A percentile compares a stretch with the other conserved stretches of the same genome.
Conservation (phyloP, 2,329 filamentous ascomycete genomes). For the Arachnomyces sp. region DNA sequence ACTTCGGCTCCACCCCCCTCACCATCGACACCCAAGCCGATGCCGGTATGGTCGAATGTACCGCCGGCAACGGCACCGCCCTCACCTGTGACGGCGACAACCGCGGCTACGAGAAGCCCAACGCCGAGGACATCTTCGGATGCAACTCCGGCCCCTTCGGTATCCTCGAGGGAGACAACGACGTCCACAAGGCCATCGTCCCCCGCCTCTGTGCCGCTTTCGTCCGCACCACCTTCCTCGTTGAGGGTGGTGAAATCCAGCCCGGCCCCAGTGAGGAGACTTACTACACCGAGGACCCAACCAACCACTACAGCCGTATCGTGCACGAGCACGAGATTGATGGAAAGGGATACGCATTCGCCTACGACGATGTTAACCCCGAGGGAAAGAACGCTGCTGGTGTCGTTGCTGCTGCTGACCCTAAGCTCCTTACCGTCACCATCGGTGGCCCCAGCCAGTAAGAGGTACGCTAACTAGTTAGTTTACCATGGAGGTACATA, state of each 20-base stretch:
- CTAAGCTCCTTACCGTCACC: slow-evolving; percentile 38
- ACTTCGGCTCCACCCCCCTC: slow-evolving; percentile 39
- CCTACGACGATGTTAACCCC: slow-evolving; percentile 60
- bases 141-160: slow-evolving; percentile 44
- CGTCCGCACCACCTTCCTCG: slow-evolving; percentile 38
- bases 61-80: slow-evolving; percentile 28
- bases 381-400: slow-evolving; percentile 49
- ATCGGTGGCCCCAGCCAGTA: slow-evolving; percentile 32
- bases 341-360: slow-evolving; percentile 55
- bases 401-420: slow-evolving; percentile 41
- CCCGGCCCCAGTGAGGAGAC: slow-evolving; percentile 29
- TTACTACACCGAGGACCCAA: slow-evolving; percentile 42
- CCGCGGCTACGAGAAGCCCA: slow-evolving; percentile 37
- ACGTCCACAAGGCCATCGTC: slow-evolving; percentile 36
- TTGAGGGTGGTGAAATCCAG: slow-evolving; percentile 41
- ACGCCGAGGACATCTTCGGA: slow-evolving; percentile 42
- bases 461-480: no score
- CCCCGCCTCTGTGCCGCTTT: slow-evolving; percentile 47
- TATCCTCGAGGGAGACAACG: slow-evolving; percentile 30
- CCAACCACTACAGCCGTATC: slow-evolving; percentile 40
- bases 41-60: slow-evolving; percentile 43
- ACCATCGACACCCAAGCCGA: slow-evolving; percentile 47
- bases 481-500: no score
- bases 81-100: slow-evolving; percentile 38
- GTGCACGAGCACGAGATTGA: slow-evolving; percentile 54